Conservation (phyloP, 257 asterid species). For the Prunella vulgaris region DNA sequence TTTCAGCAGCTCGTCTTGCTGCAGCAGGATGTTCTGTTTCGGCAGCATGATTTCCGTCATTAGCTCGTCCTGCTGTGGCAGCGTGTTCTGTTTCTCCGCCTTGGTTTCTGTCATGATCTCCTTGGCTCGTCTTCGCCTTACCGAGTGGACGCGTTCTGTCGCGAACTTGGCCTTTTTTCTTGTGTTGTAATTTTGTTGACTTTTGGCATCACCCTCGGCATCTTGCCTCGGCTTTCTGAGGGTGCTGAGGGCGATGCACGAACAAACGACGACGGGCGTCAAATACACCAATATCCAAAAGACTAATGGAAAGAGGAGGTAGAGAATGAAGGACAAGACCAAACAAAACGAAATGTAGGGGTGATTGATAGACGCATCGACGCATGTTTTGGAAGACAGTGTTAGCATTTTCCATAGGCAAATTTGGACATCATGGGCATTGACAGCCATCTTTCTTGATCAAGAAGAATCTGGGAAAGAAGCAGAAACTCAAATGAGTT, state of each 20-base stretch:
- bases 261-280: constrained; percentile 28
- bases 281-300: constrained; percentile 57
- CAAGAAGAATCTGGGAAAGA: constrained; percentile 4
- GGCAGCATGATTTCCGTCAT: background rate
- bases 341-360: constrained; percentile 44
- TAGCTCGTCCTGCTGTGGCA: background rate
- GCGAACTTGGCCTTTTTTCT: constrained; percentile 14
- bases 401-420: constrained; percentile 32
- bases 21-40: background rate
- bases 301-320: constrained; percentile 38
- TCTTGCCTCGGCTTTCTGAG: constrained; percentile 9
- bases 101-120: constrained; percentile 33
- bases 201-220: constrained; percentile 3
- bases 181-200: background rate
- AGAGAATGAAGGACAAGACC: constrained; percentile 35
- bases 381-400: constrained; percentile 28
- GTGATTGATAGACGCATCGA: constrained; percentile 22
- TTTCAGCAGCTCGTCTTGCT: background rate
- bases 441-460: constrained; percentile 43
- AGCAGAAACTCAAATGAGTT: background rate
- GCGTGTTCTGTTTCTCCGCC: constrained; percentile 1
- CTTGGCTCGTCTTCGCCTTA: constrained; percentile 52
- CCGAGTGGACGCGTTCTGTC: constrained; percentile 52
- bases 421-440: constrained; percentile 38
- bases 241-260: constrained; percentile 24